Evolutionary conservation across 768 basidiomycete genomes (phyloP).

Genomic region (Auriscalpium orientale): DNA sequence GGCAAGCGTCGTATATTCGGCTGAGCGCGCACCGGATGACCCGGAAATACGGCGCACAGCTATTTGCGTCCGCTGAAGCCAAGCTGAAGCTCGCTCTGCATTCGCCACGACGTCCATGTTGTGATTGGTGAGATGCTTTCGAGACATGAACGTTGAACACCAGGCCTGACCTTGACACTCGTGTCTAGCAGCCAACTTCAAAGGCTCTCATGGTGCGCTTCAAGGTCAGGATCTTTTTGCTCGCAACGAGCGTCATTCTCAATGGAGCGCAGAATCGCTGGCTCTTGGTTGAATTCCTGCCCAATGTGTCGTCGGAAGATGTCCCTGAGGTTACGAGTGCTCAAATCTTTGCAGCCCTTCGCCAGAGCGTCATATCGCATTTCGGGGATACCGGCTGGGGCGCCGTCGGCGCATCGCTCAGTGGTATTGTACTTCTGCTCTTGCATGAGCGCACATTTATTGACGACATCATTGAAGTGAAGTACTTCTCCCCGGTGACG

Average conservation of each 20-base stretch:
- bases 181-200: slow-evolving; percentile 16
- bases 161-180: too few relatives aligned
- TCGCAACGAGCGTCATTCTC: not conserved
- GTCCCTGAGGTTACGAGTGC: slow-evolving; percentile 43
- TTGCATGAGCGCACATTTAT: not conserved
- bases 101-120: too few relatives aligned
- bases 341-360: slow-evolving; percentile 60
- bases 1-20: too few relatives aligned
- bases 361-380: slow-evolving; percentile 58
- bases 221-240: slow-evolving; percentile 37
- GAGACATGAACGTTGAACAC: too few relatives aligned
- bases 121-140: too few relatives aligned
- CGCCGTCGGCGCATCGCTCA: slow-evolving; percentile 61
- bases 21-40: too few relatives aligned
- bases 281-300: slow-evolving; percentile 74
- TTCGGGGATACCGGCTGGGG: slow-evolving; percentile 90
- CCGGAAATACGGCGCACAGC: too few relatives aligned
- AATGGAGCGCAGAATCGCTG: slow-evolving; percentile 58
- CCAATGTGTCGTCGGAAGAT: slow-evolving; percentile 18
- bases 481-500: slow-evolving; percentile 81
- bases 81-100: too few relatives aligned
- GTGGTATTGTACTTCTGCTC: slow-evolving; percentile 36
- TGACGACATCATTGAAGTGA: slow-evolving; percentile 41
- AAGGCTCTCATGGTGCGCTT: slow-evolving; percentile 52
- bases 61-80: too few relatives aligned